Evolutionary conservation across 805 yeast species (phyloP).

Genomic region (Candida dajiaensis): DNA sequence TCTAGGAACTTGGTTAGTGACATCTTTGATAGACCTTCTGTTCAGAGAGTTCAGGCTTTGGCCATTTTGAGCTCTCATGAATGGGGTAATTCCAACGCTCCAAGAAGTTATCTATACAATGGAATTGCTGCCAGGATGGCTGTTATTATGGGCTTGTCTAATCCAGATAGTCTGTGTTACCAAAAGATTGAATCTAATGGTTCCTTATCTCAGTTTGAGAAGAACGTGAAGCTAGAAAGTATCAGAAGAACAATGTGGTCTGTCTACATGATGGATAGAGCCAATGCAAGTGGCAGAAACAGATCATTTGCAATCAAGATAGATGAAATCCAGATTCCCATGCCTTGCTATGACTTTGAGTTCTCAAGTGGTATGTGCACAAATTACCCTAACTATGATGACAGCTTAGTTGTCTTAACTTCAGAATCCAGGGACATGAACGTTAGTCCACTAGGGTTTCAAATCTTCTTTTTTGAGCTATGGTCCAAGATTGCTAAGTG

Average conservation of each 20-base stretch:
- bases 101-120: conserved; percentile 31
- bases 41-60: conserved; percentile 33
- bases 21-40: conserved; percentile 33
- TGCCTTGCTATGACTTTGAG: conserved; percentile 30
- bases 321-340: conserved; percentile 26
- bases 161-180: conserved; percentile 15
- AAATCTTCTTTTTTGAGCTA: conserved; percentile 29
- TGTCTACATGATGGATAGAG: conserved; percentile 37
- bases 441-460: conserved; percentile 24
- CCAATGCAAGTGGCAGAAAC: conserved; percentile 32
- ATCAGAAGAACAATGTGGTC: conserved; percentile 35
- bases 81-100: conserved; percentile 35
- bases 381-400: conserved; percentile 9
- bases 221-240: conserved; percentile 25
- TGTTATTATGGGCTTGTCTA: conserved; percentile 27
- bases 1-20: conserved; percentile 28
- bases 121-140: conserved; percentile 38
- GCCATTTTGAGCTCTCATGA: conserved; percentile 33
- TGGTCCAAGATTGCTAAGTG: conserved; percentile 34
- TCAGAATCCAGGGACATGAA: conserved; percentile 4
- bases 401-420: conserved; percentile 1
- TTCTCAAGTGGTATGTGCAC: conserved; percentile 24
- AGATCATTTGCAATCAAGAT: conserved; percentile 28
- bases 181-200: conserved; percentile 5
- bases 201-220: not conserved